Percentiles rank a stretch among this genome's conserved stretches.
phyloP scores from a whole-genome alignment of 1,284 basidiomycete genomes.

The Fomitiporia mediterranea region DNA sequence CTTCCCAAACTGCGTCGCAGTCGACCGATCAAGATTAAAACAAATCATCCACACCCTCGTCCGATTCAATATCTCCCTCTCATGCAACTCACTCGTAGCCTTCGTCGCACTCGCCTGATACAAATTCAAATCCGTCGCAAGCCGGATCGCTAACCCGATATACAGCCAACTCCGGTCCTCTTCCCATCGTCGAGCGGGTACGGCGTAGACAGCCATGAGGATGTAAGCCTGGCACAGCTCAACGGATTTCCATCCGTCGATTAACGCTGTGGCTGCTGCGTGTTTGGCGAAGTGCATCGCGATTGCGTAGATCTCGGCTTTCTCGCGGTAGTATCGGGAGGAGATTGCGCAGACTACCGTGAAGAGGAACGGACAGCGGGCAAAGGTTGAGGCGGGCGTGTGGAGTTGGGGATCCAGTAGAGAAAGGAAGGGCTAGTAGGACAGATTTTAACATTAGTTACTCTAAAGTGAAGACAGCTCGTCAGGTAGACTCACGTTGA shows the following conservation, averaged over 20 bases:
- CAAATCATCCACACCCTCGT: slow-evolving; percentile 84
- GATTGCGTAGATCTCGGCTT: slow-evolving; percentile 76
- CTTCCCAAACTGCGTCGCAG: slow-evolving; percentile 83
- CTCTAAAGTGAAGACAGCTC: background rate
- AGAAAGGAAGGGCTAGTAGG: slow-evolving; percentile 63
- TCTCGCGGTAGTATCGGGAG: slow-evolving; percentile 68
- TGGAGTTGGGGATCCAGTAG: slow-evolving; percentile 71
- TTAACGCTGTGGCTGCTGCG: slow-evolving; percentile 71
- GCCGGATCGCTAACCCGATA: slow-evolving; percentile 75
- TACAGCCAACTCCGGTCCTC: slow-evolving; percentile 81
- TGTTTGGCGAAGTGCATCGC: slow-evolving; percentile 86
- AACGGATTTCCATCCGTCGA: slow-evolving; percentile 74
- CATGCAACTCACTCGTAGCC: slow-evolving; percentile 58
- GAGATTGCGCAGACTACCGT: slow-evolving; percentile 80
- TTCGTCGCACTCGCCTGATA: slow-evolving; percentile 62
- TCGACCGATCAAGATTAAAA: slow-evolving; percentile 79
- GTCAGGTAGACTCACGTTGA: slow-evolving; percentile 53
- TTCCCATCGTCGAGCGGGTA: slow-evolving; percentile 77
- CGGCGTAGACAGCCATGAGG: slow-evolving; percentile 72
- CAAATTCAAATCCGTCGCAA: slow-evolving; percentile 83
- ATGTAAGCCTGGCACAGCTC: slow-evolving; percentile 61
- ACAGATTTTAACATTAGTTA: slow-evolving; percentile 17
- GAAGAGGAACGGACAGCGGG: slow-evolving; percentile 77
- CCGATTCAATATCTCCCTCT: slow-evolving; percentile 78
- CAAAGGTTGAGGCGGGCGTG: slow-evolving; percentile 66